Base-by-base conservation (phyloP, 257 asterid genomes). In the Solanum etuberosum region DNA sequence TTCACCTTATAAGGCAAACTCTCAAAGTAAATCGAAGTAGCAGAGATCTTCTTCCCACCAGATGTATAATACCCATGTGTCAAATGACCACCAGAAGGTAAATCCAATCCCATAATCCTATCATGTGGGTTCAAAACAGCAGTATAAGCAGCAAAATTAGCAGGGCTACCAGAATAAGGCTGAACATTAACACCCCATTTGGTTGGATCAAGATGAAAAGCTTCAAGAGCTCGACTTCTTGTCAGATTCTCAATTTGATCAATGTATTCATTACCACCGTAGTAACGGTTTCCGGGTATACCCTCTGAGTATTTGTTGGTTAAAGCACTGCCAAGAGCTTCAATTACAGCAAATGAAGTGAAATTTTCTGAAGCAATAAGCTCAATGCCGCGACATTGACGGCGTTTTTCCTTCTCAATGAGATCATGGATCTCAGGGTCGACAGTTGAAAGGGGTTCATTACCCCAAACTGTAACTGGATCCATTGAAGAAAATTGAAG, bases 261-360 rank as follows among this genome's bases (percentile, higher is more conserved):
- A 4, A 91, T 91, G 86, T 42, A 89, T 27, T 91, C 93, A 54
- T 92, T 92, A 15, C 93, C 94, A 1, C 94, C 94, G 77, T 92
- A 92, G 67, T 92, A 92, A 4, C 94, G 86, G 25, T 83, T 83
- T 82, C 99, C 98, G 54, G 99, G 98, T 59, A 95, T 94, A 31
- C 99, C 98, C 90, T 95, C 99, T 88, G 98, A 95, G 84, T 96
- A 95, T 93, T 96, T 96, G 92, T 96, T 96, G 37, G 98, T 96
- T 98, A 96, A 94, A 70, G 95, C 94, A 3, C 98, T 94, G 13
- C 99, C 99, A 83, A 96, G 96, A 1, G 98, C 99, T 94, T 96
- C 96, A 94, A 96, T 96, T 89, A 95, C 98, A 34, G 99, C 94
- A 59, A 95, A 88, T 0, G 98, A 96, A 78, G 99, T 96, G 95